These are phyloP conservation scores for Mycosarcoma maydis DNA, from an alignment of 1,284 basidiomycete genomes.

Conservation along the genomic window DNA sequence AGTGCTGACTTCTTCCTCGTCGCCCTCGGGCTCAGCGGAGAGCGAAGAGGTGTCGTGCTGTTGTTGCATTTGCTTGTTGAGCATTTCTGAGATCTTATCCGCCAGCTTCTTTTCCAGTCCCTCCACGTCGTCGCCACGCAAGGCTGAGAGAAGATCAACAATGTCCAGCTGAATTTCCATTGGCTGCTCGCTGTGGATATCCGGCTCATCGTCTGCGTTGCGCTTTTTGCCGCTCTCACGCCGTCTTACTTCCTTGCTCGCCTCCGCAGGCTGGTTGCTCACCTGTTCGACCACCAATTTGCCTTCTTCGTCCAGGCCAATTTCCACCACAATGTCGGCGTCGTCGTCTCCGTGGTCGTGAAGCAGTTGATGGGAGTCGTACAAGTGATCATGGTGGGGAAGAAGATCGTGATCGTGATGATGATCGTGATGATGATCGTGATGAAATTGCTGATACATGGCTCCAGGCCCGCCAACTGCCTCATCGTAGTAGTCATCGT, in stretches of 20 bases:
- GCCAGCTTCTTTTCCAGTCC: conserved; percentile 29
- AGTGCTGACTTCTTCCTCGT: neutral
- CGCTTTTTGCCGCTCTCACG: conserved; percentile 25
- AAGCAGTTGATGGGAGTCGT: neutral
- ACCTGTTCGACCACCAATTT: conserved; percentile 14
- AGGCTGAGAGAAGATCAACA: conserved; percentile 26
- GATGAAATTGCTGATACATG: conserved; percentile 8
- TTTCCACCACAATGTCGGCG: conserved; percentile 15
- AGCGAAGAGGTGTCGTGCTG: neutral
- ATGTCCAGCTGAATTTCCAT: conserved; percentile 35
- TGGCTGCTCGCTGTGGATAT: conserved; percentile 2
- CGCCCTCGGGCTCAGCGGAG: neutral
- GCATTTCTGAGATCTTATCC: conserved; percentile 20
- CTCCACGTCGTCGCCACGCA: conserved; percentile 16
- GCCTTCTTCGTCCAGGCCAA: conserved; percentile 31
- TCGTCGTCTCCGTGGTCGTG: conserved; percentile 5
- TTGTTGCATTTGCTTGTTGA: conserved; percentile 14
- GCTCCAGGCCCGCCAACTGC: conserved; percentile 30
- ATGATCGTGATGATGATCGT: conserved; percentile 9
- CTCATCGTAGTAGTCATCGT: conserved; percentile 49
- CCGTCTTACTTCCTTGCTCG: conserved; percentile 2
- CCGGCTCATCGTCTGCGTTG: conserved; percentile 15
- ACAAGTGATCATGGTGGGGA: neutral
- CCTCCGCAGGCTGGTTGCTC: neutral
- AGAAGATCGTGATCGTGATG: conserved; percentile 1